Evolutionary conservation across 495 filamentous ascomycete species (phyloP).

Genomic region (Paragyromitra xinjiangensis): DNA sequence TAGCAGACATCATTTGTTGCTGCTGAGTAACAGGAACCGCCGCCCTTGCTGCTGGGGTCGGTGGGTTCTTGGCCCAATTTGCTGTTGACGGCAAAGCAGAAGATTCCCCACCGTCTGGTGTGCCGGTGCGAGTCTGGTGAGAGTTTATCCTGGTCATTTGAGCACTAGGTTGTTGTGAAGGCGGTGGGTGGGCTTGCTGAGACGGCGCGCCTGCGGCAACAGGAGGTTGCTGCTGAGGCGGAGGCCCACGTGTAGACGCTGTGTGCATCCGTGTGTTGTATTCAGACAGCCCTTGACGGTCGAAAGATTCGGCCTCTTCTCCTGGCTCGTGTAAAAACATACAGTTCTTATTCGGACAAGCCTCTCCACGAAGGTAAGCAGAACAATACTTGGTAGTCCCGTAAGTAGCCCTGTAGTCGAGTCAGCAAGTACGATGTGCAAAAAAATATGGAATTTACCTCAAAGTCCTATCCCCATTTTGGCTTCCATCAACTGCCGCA

Average conservation of each 20-base stretch:
- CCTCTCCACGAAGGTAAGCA: conserved; percentile 90
- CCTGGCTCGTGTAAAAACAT: conserved; percentile 98
- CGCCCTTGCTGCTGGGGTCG: conserved; percentile 61
- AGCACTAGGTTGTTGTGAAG: conserved; percentile 71
- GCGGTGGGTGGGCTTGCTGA: conserved; percentile 63
- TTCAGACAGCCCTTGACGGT: conserved; percentile 92
- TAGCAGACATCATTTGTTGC: conserved; percentile 35
- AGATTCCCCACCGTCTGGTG: conserved; percentile 68
- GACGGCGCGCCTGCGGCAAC: conserved; percentile 68
- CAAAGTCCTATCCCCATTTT: conserved; percentile 85
- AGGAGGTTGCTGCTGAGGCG: conserved; percentile 63
- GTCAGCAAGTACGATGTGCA: conserved; percentile 54
- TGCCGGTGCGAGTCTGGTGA: conserved; percentile 54
- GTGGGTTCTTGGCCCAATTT: conserved; percentile 87
- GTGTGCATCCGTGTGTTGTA: conserved; percentile 82
- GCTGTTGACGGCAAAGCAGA: conserved; percentile 91
- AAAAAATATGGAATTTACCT: conserved; percentile 61
- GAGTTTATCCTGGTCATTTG: conserved; percentile 72
- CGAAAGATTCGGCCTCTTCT: conserved; percentile 96
- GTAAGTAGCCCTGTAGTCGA: conserved; percentile 76
- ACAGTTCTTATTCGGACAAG: conserved; percentile 91
- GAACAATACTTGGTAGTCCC: conserved; percentile 99
- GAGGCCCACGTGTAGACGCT: conserved; percentile 59
- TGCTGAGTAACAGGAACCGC: conserved; percentile 51
- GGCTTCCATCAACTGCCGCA: conserved; percentile 85